phyloP scores from a whole-genome alignment of 495 filamentous ascomycete genomes.

The Amphirosellinia nigrospora region DNA sequence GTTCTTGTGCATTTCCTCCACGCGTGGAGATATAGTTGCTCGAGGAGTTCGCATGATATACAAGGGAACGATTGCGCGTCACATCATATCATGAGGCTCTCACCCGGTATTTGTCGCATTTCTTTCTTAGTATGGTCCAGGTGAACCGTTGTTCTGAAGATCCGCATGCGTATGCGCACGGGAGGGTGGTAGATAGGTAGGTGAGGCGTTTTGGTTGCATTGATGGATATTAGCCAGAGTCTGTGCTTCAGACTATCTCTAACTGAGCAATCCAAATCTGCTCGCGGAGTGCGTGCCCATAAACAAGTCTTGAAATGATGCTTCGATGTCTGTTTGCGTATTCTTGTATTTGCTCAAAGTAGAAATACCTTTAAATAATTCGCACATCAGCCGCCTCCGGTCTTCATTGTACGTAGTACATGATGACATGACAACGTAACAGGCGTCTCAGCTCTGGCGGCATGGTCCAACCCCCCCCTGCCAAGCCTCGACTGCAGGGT shows the following conservation, averaged over 20 bases:
- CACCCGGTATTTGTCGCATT: background rate
- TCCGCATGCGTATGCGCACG: slow-evolving; percentile 10
- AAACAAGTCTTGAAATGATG: background rate
- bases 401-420: background rate
- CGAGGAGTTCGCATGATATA: slow-evolving; percentile 2
- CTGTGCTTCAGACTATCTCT: background rate
- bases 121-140: background rate
- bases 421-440: background rate
- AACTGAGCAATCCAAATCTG: background rate
- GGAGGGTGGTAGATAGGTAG: too few relatives aligned
- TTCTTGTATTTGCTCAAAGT: too few relatives aligned
- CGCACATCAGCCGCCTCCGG: background rate
- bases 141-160: background rate
- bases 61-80: slow-evolving; percentile 5
- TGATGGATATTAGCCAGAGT: background rate
- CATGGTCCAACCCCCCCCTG: background rate
- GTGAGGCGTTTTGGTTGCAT: background rate
- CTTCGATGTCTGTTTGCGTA: background rate
- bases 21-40: background rate
- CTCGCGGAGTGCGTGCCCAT: background rate
- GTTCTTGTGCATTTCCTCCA: background rate
- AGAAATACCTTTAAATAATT: background rate
- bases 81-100: background rate
- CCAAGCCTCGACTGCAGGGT: slow-evolving; percentile 10
- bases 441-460: background rate